Base-by-base conservation (phyloP, 192 early-diverging fungal genomes). In the Backusella liffmaniae region DNA sequence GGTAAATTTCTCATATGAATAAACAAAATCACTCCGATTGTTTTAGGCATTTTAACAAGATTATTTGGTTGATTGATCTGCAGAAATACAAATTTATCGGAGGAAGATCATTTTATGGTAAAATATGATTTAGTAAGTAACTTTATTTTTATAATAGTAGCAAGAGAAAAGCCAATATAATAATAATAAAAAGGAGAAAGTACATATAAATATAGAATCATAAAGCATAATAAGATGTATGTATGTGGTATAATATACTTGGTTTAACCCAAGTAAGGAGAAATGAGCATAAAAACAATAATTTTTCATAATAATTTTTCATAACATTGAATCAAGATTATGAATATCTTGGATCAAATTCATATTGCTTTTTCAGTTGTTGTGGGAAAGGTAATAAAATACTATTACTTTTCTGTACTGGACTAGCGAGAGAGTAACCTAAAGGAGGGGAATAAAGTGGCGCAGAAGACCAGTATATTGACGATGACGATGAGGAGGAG, bases 181-280 rank as follows among this genome's bases (percentile, higher is more conserved):
- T 29, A 62, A 62, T 62, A 62, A 56, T 21, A 62, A 62, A 62
- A 62, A 62, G 56, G 56, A 13, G 56, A 62, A 62, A 62, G 53
- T 62, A 62, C 56, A 62, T 62, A 62, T 62, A 62, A 29, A 62
- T 29, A 62, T 29, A 62, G 56, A 62, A 62, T 62, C 56, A 62
- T 62, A 62, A 23, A 62, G 56, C 56, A 62, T 62, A 62, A 62
- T 13, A 13, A 30, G 21, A 29, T 49, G 56, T 62, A 62, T 53
- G 8, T 53, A 62, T 4, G 9, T 62, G 56, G 56, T 62, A 29
- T 62, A 49, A 49, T 62, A 29, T 59, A 29, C 12, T 62, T 29
- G 56, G 56, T 26, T 62, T 62, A 21, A 29, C 3, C 18, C 23
- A 62, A 62, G 26, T 23, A 62, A 26, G 26, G 26, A 62, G 26